Base-by-base conservation (phyloP, 306 rosid species). In the Lupinus albus region DNA sequence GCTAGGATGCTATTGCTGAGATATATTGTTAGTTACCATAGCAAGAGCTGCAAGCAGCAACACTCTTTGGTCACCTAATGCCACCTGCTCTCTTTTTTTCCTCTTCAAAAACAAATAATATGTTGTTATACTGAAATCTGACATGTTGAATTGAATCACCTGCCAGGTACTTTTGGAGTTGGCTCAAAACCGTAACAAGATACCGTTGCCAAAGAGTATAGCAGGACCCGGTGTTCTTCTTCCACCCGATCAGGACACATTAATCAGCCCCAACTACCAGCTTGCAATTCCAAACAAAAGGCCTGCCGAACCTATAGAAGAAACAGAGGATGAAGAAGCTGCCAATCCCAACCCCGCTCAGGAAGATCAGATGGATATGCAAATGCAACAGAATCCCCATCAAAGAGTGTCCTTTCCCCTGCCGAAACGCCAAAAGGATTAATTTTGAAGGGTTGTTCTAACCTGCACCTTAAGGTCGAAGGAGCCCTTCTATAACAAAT, bases 331-430 rank as follows among this genome's bases (percentile, higher is more conserved):
- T 17, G 98, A 89, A 18, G 95, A 84, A 39, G 51, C 73, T 50
- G 70, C 56, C 1, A 82, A 83, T 52, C 78, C 88, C 11, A 82
- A 69, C 58, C 88, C 84, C 0, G 28, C 84, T 41, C 89, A 84
- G 62, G 93, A 89, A 76, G 91, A 74, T 6, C 76, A 72, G 84
- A 51, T 61, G n/a, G 91, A 85, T 10, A 9, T 79, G 35, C 91
- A 79, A 20, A 9, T 79, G 39, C 91, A 79, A 20, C 89, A 75
- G 59, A 80, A 77, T 75, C 77, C 95, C 13, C 73, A 83, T 25
- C 93, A 89, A 49, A 84, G 89, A 71, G 95, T 92, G 15, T 86
- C 96, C 41, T 90, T 90, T 51, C 91, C 94, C 16, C 79, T 89
- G 42, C 76, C 76, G 16, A 89, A 86, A 79, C 91, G 87, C 60